phyloP scores from a whole-genome alignment of 1,284 basidiomycete genomes.

The Malassezia pachydermatis region DNA sequence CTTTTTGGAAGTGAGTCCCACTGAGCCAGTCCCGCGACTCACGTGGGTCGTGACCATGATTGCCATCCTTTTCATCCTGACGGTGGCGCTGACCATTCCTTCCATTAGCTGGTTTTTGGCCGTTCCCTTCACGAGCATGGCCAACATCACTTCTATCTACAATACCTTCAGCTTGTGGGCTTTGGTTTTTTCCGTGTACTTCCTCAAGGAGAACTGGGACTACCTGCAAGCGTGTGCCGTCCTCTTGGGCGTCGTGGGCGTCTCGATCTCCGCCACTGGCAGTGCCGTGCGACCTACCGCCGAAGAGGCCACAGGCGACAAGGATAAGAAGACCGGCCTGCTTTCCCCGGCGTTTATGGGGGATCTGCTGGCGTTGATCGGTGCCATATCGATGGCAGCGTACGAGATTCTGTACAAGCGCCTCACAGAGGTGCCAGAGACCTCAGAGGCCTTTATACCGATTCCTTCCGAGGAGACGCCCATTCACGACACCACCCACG shows the following conservation, averaged over 20 bases:
- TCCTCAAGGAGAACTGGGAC: slow-evolving; percentile 43
- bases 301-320: not conserved
- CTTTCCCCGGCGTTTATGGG: slow-evolving; percentile 32
- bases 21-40: not conserved
- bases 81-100: slow-evolving; percentile 37
- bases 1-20: not conserved
- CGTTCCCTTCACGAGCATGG: slow-evolving; percentile 45
- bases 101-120: slow-evolving; percentile 46
- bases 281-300: not conserved
- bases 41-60: slow-evolving; percentile 19
- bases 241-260: slow-evolving; percentile 36
- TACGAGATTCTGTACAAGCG: slow-evolving; percentile 46
- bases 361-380: slow-evolving; percentile 33
- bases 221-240: slow-evolving; percentile 37
- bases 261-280: slow-evolving; percentile 40
- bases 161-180: slow-evolving; percentile 47
- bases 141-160: slow-evolving; percentile 46
- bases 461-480: not conserved
- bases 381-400: slow-evolving; percentile 44
- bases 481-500: too few species aligned
- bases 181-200: slow-evolving; percentile 44
- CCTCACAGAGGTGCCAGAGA: slow-evolving; percentile 31
- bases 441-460: slow-evolving; percentile 1
- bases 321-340: too few species aligned
- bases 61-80: slow-evolving; percentile 28